phyloP scores from a whole-genome alignment of 1,139 yeast genomes.

The Yamadazyma oceani region DNA sequence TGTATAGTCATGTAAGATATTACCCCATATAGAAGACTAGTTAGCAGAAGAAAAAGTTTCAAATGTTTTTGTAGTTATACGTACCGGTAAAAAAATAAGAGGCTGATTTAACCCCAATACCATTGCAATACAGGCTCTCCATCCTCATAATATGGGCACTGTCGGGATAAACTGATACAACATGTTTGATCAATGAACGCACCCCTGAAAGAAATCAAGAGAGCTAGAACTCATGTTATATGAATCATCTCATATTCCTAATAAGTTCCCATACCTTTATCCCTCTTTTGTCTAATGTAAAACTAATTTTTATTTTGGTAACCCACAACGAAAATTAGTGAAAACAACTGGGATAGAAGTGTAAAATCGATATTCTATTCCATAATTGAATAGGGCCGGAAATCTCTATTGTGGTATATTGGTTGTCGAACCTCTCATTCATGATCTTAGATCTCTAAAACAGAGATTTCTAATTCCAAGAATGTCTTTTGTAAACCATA shows the following conservation, averaged over 20 bases:
- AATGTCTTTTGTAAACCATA: background rate
- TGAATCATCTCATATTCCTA: background rate
- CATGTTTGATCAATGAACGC: too few species aligned
- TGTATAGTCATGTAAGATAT: constrained; percentile 32
- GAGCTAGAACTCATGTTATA: background rate
- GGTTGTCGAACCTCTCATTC: too few species aligned
- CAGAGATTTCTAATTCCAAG: too few species aligned
- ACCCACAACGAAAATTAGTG: constrained; percentile 1
- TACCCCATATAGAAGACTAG: too few species aligned
- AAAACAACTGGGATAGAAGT: background rate
- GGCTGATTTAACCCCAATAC: too few species aligned
- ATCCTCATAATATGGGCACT: too few species aligned
- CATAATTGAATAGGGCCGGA: background rate
- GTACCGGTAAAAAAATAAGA: too few species aligned
- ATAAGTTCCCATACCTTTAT: background rate
- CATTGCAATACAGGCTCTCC: too few species aligned
- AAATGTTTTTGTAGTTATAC: too few species aligned
- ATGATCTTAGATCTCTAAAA: too few species aligned
- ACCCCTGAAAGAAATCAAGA: background rate
- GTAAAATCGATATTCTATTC: background rate
- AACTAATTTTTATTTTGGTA: background rate
- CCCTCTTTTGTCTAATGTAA: constrained; percentile 12
- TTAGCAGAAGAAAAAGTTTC: background rate
- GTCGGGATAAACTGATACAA: too few species aligned
- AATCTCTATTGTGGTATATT: background rate